phyloP scores from a whole-genome alignment of 345 rosid species.

The Schrenkiella parvula region DNA sequence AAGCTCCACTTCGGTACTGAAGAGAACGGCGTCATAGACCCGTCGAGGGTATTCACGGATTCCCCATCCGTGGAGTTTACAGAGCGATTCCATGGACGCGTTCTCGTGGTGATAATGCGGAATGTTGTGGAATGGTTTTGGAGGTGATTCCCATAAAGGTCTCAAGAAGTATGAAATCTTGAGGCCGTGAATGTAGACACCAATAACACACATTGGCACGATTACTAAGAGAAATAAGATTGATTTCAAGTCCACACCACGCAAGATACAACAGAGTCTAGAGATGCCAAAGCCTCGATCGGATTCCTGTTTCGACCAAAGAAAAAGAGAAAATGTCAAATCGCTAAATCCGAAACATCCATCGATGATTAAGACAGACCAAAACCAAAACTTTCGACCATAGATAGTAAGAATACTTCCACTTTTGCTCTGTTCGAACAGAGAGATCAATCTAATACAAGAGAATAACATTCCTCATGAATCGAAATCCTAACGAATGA shows the following conservation, averaged over 20 bases:
- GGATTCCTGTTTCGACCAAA: constrained; percentile 54
- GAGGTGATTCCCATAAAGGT: constrained; percentile 88
- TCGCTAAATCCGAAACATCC: background rate
- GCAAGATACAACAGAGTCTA: constrained; percentile 81
- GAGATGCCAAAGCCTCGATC: constrained; percentile 71
- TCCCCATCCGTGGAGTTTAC: constrained; percentile 91
- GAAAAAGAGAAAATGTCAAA: background rate
- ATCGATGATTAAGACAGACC: background rate
- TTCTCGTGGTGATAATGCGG: constrained; percentile 84
- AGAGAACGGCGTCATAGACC: constrained; percentile 76
- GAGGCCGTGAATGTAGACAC: constrained; percentile 58
- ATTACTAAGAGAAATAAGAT: constrained; percentile 56
- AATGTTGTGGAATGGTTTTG: constrained; percentile 66
- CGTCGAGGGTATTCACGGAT: constrained; percentile 79
- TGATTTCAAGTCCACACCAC: constrained; percentile 75
- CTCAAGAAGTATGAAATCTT: constrained; percentile 78
- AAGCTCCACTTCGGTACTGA: constrained; percentile 75
- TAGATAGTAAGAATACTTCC: background rate
- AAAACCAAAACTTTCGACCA: background rate
- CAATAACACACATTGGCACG: constrained; percentile 69
- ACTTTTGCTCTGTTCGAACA: background rate
- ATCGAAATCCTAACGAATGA: background rate
- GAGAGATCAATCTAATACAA: background rate
- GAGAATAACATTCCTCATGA: background rate
- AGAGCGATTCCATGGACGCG: constrained; percentile 69